Percentiles rank a stretch among this genome's conserved stretches.
Evolutionary conservation across 2,329 filamentous ascomycete genomes (phyloP).

Genomic region (Leptodontidium sp.): DNA sequence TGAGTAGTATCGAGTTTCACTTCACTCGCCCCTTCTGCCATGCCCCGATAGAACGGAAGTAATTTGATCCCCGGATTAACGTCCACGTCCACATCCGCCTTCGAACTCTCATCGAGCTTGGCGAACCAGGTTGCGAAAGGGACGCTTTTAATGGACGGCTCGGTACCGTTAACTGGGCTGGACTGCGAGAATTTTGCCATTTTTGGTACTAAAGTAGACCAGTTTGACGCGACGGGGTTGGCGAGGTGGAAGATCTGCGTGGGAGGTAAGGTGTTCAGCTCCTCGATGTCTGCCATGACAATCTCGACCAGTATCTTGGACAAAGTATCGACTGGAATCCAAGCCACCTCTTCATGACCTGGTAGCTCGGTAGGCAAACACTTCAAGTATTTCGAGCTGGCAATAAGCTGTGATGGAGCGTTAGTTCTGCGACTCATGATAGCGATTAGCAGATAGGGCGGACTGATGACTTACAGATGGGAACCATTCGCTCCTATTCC

Average conservation of each 20-base stretch:
- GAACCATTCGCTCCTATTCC: constrained; percentile 24
- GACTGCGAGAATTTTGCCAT: neutral
- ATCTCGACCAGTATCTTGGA: constrained; percentile 8
- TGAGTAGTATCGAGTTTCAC: neutral
- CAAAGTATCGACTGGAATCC: constrained; percentile 22
- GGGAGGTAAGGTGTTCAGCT: neutral
- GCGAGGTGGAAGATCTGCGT: constrained; percentile 3
- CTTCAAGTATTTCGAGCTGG: neutral
- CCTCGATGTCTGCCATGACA: neutral
- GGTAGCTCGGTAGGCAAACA: neutral
- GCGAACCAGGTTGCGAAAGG: neutral
- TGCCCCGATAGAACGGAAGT: constrained; percentile 5
- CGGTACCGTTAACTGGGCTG: neutral
- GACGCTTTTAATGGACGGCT: neutral
- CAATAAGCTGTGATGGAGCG: neutral
- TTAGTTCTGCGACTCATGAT: neutral
- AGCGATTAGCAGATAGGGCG: neutral
- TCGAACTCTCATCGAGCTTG: neutral
- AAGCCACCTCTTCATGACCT: neutral
- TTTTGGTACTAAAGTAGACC: neutral
- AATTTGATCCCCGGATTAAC: constrained; percentile 9
- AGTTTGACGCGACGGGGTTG: neutral
- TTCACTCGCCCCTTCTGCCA: neutral
- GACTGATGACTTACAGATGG: constrained; percentile 9
- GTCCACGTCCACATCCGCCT: neutral